phyloP scores from a whole-genome alignment of 176 grass and related monocot species.

The Hsuehochloa calcarea region DNA sequence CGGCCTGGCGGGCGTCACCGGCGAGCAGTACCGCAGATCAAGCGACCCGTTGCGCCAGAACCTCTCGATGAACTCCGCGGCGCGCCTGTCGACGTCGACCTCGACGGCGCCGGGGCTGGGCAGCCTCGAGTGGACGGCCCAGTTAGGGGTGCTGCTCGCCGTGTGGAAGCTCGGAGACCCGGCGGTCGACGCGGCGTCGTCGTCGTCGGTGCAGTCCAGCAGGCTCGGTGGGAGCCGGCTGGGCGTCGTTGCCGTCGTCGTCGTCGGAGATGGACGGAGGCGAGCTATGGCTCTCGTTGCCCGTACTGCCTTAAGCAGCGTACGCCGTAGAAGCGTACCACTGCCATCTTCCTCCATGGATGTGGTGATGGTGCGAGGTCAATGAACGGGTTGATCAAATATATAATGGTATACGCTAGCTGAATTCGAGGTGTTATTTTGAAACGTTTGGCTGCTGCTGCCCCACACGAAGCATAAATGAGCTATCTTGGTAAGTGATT shows the following conservation, averaged over 20 bases:
- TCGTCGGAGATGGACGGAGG: neutral
- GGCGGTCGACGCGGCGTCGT: neutral
- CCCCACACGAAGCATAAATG: too few relatives aligned
- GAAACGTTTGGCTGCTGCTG: too few relatives aligned
- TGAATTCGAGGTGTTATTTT: too few relatives aligned
- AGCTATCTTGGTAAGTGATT: too few relatives aligned
- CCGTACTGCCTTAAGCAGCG: constrained; percentile 27
- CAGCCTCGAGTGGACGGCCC: neutral
- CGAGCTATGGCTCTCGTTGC: neutral
- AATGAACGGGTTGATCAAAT: neutral
- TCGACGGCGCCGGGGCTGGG: neutral
- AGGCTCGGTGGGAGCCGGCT: neutral
- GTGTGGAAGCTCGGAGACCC: neutral
- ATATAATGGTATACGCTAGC: too few relatives aligned
- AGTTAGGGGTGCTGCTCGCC: neutral
- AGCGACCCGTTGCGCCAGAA: neutral
- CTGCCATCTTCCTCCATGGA: neutral
- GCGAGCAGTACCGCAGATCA: constrained; percentile 20
- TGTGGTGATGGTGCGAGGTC: neutral
- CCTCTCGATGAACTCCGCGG: constrained; percentile 10
- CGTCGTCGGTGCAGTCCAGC: constrained; percentile 4
- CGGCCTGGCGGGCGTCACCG: neutral
- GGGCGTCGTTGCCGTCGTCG: constrained; percentile 23
- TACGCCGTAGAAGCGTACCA: neutral
- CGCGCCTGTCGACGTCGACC: neutral